Percentiles rank a stretch among this genome's conserved stretches.
Conservation (phyloP, 108 stramenopile genomes). For the Chaetoceros tenuissimus region DNA sequence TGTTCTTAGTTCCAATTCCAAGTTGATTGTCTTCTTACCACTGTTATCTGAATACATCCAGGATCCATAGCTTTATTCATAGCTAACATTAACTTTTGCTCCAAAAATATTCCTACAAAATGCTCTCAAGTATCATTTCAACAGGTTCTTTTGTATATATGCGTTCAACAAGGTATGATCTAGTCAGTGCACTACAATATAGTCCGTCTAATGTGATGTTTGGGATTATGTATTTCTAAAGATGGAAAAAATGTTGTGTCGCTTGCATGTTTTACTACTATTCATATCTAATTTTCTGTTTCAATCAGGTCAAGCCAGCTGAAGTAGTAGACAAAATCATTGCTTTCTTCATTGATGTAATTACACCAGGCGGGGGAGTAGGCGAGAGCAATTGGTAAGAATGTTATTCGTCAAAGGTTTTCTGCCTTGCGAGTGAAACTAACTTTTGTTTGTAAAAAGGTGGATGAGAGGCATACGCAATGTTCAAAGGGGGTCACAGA, state of each 20-base stretch:
- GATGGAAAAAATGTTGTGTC: background rate
- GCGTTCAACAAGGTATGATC: background rate
- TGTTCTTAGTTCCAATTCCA: no score
- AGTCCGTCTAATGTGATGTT: no score
- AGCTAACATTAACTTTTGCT: no score
- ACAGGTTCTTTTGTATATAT: background rate
- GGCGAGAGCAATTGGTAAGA: constrained; percentile 54
- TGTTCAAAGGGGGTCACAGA: constrained; percentile 33
- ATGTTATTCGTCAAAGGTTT: constrained; percentile 1
- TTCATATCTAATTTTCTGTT: background rate
- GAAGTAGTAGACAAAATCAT: constrained; percentile 64
- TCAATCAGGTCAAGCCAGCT: constrained; percentile 50
- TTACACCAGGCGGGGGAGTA: constrained; percentile 64
- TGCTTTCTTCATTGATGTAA: constrained; percentile 43
- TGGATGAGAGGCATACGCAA: constrained; percentile 30
- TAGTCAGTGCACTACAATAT: no score
- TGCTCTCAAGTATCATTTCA: background rate
- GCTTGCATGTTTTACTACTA: background rate
- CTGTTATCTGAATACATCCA: no score
- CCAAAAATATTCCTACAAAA: no score
- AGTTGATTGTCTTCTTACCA: no score
- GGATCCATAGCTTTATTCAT: no score
- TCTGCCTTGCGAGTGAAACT: background rate
- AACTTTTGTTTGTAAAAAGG: background rate
- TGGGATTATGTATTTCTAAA: no score